These are phyloP conservation scores for Globisporangium camurandrum DNA, from an alignment of 352 stramenopile genomes.

Conservation along the genomic window DNA sequence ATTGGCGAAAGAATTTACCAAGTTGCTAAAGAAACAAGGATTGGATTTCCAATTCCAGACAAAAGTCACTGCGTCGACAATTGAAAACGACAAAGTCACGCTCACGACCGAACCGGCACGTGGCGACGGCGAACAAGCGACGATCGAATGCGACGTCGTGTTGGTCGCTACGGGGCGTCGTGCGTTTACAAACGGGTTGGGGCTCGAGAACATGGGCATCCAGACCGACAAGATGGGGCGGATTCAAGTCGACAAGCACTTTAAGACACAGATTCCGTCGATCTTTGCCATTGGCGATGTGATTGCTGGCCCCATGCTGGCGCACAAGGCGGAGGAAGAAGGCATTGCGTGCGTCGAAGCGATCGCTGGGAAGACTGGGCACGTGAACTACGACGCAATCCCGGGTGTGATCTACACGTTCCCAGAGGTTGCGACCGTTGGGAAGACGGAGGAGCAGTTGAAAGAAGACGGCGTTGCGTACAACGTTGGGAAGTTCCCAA, in stretches of 20 bases:
- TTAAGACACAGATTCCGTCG: slow-evolving; percentile 90
- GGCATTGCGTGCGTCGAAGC: slow-evolving; percentile 96
- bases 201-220: slow-evolving; percentile 96
- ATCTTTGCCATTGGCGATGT: slow-evolving; percentile 98
- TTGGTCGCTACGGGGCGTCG: slow-evolving; percentile 89
- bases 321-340: slow-evolving; percentile 99
- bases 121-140: slow-evolving; percentile 30
- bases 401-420: slow-evolving; percentile 98
- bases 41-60: slow-evolving; percentile 97
- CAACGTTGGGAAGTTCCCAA: slow-evolving; percentile 98
- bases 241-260: slow-evolving; percentile 96
- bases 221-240: slow-evolving; percentile 95
- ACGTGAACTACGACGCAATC: slow-evolving; percentile 99
- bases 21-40: slow-evolving; percentile 97
- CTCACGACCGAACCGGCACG: slow-evolving; percentile 91
- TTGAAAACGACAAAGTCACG: slow-evolving; percentile 89
- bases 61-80: slow-evolving; percentile 93
- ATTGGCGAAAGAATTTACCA: slow-evolving; percentile 95
- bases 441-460: slow-evolving; percentile 97
- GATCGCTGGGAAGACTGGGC: slow-evolving; percentile 94
- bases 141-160: slow-evolving; percentile 75
- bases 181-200: slow-evolving; percentile 93
- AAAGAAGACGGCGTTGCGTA: slow-evolving; percentile 93
- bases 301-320: slow-evolving; percentile 98
- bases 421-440: slow-evolving; percentile 93